Percentiles rank a stretch among this genome's conserved stretches.
These are phyloP conservation scores for Eudorina sp. DNA, from an alignment of 139 green algal genomes.

Conservation along the genomic window DNA sequence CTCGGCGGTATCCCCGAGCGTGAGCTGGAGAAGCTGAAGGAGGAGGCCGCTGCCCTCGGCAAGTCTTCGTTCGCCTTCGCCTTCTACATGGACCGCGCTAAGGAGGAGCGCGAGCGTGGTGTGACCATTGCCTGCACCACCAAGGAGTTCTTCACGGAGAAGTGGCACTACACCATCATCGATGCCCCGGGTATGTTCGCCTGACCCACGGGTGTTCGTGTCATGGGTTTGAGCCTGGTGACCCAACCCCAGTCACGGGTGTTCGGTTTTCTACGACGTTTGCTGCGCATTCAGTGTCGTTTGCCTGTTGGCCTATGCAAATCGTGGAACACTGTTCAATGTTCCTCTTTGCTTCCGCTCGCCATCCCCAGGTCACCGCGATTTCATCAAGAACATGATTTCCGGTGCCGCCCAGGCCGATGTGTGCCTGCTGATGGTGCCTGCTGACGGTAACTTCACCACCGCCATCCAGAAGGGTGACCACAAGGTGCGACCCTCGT, in stretches of 20 bases:
- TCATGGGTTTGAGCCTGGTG: too few relatives aligned
- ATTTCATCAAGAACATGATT: slow-evolving; percentile 99
- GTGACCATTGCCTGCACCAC: slow-evolving; percentile 97
- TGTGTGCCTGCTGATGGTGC: slow-evolving; percentile 91
- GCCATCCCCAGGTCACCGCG: slow-evolving; percentile 88
- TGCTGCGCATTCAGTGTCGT: too few relatives aligned
- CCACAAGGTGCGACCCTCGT: slow-evolving; percentile 80
- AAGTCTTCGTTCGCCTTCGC: slow-evolving; percentile 96
- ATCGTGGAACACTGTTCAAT: too few relatives aligned
- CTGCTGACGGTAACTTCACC: slow-evolving; percentile 96
- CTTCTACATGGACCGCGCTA: slow-evolving; percentile 94
- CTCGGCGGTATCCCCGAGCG: slow-evolving; percentile 98
- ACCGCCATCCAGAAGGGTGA: slow-evolving; percentile 98
- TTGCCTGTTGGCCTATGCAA: too few relatives aligned
- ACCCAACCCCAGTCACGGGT: neutral
- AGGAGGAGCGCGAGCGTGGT: slow-evolving; percentile 95
- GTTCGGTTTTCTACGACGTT: too few relatives aligned
- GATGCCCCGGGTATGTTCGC: slow-evolving; percentile 83
- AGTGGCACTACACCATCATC: slow-evolving; percentile 99
- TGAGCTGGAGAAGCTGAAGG: slow-evolving; percentile 98
- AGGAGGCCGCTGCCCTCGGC: slow-evolving; percentile 86
- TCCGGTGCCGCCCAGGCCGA: slow-evolving; percentile 96
- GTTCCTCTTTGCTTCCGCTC: neutral
- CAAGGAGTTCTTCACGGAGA: slow-evolving; percentile 99
- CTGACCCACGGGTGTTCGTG: too few relatives aligned